Percentiles rank a stretch among this genome's conserved stretches.
Conservation (phyloP, 257 asterid genomes). For the Nicotiana undulata region DNA sequence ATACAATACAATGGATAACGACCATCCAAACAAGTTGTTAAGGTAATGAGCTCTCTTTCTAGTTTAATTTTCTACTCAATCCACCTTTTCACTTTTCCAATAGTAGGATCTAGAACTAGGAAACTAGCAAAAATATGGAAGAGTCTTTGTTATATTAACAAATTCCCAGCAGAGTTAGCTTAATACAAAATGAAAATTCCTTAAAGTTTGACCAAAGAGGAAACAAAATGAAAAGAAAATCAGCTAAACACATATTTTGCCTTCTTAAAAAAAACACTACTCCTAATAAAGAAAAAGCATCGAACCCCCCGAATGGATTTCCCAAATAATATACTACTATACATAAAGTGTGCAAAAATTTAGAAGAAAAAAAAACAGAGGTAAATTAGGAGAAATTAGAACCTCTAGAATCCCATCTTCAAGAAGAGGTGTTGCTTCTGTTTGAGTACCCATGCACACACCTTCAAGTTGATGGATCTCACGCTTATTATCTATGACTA, state of each 20-base stretch:
- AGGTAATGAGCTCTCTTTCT: neutral
- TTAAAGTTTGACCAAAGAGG: neutral
- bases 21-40: no score
- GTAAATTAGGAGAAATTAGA: neutral
- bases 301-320: neutral
- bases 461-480: constrained; percentile 8
- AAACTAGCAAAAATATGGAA: neutral
- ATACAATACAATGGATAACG: no score
- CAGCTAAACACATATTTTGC: neutral
- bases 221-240: neutral
- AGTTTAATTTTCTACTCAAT: neutral
- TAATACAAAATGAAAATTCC: neutral
- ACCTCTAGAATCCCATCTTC: constrained; percentile 62
- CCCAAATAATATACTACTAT: neutral
- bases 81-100: neutral
- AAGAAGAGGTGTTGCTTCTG: constrained; percentile 53
- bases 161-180: neutral
- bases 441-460: constrained; percentile 44
- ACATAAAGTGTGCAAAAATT: neutral
- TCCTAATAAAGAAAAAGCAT: neutral
- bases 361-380: neutral
- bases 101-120: neutral
- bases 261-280: neutral
- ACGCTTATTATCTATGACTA: neutral
- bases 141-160: neutral